Conservation (phyloP, 176 grass and related monocot species). For the Olyra latifolia region DNA sequence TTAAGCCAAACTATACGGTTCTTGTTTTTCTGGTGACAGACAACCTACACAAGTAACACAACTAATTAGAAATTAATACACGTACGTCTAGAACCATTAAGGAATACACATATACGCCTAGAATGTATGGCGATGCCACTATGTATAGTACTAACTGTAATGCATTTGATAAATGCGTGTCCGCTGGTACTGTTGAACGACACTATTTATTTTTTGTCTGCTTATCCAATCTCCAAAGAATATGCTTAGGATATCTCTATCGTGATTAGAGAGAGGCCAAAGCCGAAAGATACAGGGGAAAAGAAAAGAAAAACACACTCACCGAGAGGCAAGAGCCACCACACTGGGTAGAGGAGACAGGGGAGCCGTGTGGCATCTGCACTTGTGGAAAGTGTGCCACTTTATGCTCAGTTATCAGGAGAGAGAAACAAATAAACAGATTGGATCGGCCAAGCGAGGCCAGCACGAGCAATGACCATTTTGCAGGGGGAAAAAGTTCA, state of each 20-base stretch:
- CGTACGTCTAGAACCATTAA: no score
- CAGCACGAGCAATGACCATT: neutral
- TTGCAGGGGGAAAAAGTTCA: neutral
- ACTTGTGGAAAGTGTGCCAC: constrained; percentile 4
- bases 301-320: neutral
- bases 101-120: no score
- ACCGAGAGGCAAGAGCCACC: constrained; percentile 17
- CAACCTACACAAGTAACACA: no score
- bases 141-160: no score
- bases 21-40: no score
- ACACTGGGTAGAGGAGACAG: neutral
- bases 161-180: neutral
- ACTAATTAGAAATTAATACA: no score
- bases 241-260: constrained; percentile 43
- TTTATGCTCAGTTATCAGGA: neutral
- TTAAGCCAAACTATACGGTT: no score
- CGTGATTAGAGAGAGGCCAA: constrained; percentile 9
- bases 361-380: constrained; percentile 37
- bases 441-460: neutral
- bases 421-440: neutral
- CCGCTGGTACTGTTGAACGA: constrained; percentile 12
- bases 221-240: constrained; percentile 31
- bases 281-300: neutral
- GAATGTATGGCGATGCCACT: no score
- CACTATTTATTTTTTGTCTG: neutral